phyloP scores from a whole-genome alignment of 352 stramenopile species.

The Lagenidium sp. region DNA sequence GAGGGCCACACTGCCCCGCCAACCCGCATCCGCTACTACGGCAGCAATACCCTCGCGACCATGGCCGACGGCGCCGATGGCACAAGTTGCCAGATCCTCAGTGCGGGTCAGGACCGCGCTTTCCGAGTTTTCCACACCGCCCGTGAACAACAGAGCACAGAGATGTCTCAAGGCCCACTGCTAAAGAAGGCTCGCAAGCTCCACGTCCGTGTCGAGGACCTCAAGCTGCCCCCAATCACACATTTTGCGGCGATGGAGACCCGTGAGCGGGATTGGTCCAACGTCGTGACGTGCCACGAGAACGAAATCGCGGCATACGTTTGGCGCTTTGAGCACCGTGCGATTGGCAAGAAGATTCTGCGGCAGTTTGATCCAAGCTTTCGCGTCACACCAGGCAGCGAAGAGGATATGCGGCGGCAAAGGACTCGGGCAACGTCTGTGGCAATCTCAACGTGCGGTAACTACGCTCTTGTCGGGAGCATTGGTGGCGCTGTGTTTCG shows the following conservation, averaged over 20 bases:
- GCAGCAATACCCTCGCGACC: constrained; percentile 80
- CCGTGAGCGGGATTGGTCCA: constrained; percentile 85
- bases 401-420: constrained; percentile 51
- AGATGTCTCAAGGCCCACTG: constrained; percentile 88
- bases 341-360: constrained; percentile 92
- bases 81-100: constrained; percentile 86
- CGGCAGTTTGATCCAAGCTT: constrained; percentile 78
- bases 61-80: constrained; percentile 81
- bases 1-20: constrained; percentile 81
- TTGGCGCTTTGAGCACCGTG: constrained; percentile 89
- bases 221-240: constrained; percentile 89
- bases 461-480: constrained; percentile 92
- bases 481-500: constrained; percentile 89
- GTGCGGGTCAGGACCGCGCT: constrained; percentile 80
- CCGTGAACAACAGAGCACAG: constrained; percentile 81
- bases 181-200: constrained; percentile 89
- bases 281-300: constrained; percentile 93
- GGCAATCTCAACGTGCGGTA: constrained; percentile 88
- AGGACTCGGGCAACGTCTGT: constrained; percentile 64
- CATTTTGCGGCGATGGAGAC: constrained; percentile 90
- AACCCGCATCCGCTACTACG: constrained; percentile 87
- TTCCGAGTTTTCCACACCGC: constrained; percentile 91
- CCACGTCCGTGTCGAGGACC: constrained; percentile 68
- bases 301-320: constrained; percentile 91
- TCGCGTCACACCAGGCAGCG: constrained; percentile 41